Conservation (phyloP, 441 rosid genomes). For the Adansonia gregorii region DNA sequence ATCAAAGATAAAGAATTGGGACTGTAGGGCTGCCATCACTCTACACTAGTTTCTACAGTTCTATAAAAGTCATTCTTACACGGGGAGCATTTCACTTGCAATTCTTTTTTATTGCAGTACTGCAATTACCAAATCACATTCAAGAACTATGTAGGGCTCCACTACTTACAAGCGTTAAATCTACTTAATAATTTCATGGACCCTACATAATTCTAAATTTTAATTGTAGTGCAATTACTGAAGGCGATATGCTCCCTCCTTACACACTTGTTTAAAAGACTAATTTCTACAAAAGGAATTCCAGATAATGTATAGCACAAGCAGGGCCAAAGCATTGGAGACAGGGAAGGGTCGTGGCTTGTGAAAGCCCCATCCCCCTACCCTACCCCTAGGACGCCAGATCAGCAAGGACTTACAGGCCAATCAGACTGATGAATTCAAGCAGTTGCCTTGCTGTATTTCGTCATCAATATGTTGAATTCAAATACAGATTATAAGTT, state of each 20-base stretch:
- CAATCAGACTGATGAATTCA: not conserved
- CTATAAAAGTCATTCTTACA: not conserved
- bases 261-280: not conserved
- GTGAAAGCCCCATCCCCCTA: not conserved
- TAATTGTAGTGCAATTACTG: too few species aligned
- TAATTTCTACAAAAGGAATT: not conserved
- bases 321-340: not conserved
- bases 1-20: not conserved
- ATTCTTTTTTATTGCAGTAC: too few species aligned
- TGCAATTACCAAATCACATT: too few species aligned
- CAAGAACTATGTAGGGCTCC: too few species aligned
- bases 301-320: not conserved
- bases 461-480: constrained; percentile 5
- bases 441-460: constrained; percentile 1
- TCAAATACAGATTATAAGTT: constrained; percentile 6
- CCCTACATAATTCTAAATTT: too few species aligned
- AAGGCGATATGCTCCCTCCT: too few species aligned
- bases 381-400: not conserved
- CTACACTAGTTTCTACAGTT: not conserved
- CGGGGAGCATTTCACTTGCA: too few species aligned
- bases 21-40: not conserved
- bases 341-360: not conserved
- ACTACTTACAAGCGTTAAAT: too few species aligned
- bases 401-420: not conserved
- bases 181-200: too few species aligned